These are phyloP conservation scores for Vicia sativa DNA, from an alignment of 306 rosid species.

Conservation along the genomic window DNA sequence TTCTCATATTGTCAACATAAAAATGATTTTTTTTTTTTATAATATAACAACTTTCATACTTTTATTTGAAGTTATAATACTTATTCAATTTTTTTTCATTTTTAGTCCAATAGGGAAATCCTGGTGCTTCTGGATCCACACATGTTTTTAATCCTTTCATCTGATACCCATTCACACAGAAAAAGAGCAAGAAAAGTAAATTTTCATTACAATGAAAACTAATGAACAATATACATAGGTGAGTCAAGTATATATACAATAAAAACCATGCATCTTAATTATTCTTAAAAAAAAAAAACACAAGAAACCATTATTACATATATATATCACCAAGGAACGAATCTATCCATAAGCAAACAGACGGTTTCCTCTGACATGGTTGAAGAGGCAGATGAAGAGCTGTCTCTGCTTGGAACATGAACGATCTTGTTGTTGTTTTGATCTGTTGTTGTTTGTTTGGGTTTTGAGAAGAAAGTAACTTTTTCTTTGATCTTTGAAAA, in stretches of 20 bases:
- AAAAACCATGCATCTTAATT: not conserved
- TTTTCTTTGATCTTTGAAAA: constrained; percentile 61
- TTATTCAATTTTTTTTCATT: no score
- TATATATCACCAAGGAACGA: constrained; percentile 64
- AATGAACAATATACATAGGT: constrained; percentile 2
- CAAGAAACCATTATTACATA: not conserved
- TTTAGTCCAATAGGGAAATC: no score
- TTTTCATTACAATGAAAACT: constrained; percentile 2
- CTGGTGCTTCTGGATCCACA: no score
- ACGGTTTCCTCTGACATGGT: constrained; percentile 70
- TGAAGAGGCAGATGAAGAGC: not conserved
- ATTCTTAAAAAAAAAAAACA: not conserved
- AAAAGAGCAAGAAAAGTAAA: not conserved
- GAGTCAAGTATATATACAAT: not conserved
- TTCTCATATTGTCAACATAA: no score
- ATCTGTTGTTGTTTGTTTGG: constrained; percentile 40
- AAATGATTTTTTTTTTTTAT: no score
- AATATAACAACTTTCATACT: no score
- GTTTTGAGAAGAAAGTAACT: constrained; percentile 38
- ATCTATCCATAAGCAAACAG: constrained; percentile 84
- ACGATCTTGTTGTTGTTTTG: constrained; percentile 22
- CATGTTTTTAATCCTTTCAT: no score
- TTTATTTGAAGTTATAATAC: no score
- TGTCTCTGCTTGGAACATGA: constrained; percentile 26
- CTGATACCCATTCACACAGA: not conserved